Base-by-base conservation (phyloP, 108 stramenopile species). In the Bacterosira constricta region DNA sequence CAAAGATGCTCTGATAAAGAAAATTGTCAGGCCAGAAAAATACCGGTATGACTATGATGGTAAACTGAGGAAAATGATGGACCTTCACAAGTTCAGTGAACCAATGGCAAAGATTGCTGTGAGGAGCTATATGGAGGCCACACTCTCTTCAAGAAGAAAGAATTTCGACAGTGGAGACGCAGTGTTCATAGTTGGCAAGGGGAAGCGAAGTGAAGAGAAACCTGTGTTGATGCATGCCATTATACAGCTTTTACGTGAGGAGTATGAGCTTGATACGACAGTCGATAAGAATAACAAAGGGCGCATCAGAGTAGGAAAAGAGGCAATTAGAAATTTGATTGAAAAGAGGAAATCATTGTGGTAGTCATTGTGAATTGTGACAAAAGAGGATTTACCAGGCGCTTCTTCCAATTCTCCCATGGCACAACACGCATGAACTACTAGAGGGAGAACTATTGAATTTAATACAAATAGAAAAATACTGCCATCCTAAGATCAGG, bases 21-120 rank as follows among this genome's bases (percentile, higher is more conserved):
- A 68, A 31, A 83, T 89, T 64, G 68, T 91, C 7, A 47, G 53
- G 15, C 82, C 82, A 0, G 75, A 71, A 73, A 74, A 58, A 32
- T 37, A n/a, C 10, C 69, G 69, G 17, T 27, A 32, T 45, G 77
- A 78, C 27, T 73, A 37, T 66, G 71, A 78, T 20, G 71, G 71
- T 4, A 47, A 25, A 7, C 34, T 58, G 54, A 72, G 50, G 41
- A 47, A 45, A 27, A 71, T 71, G 69, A 64, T 76, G 53, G 90
- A 91, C 69, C 66, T 91, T 12, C 90, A 91, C 61, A 57, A 68
- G 10, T 91, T 86, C 52, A 86, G 85, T 11, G 66, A 27, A 1
- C 83, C 88, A 0, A 87, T 91, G 88, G 81, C 88, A 0, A 83
- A 80, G 50, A 79, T 86, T 17, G 90, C 90, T 13, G 55, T 91